Evolutionary conservation across 2,329 filamentous ascomycete species (phyloP).

Genomic region (Neofusicoccum ribis): DNA sequence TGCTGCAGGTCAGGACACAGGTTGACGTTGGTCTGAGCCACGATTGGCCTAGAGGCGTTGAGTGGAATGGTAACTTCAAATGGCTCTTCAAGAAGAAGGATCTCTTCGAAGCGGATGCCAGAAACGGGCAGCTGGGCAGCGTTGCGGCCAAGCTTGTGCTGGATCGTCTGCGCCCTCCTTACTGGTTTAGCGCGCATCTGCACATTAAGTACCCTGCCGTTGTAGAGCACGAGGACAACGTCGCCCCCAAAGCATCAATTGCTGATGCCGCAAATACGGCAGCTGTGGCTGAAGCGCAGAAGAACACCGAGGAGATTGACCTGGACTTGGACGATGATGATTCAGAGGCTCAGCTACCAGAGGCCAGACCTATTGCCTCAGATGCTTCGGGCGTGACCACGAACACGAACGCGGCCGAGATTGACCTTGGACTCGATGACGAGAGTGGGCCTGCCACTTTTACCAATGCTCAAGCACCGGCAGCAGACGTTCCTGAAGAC

Average conservation of each 20-base stretch:
- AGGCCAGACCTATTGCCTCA: constrained; percentile 44
- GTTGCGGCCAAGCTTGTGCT: constrained; percentile 77
- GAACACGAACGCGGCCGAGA: constrained; percentile 42
- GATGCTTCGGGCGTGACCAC: constrained; percentile 63
- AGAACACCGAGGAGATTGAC: constrained; percentile 67
- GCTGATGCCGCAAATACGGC: background rate
- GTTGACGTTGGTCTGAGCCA: constrained; percentile 91
- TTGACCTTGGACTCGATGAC: constrained; percentile 38
- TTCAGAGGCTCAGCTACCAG: constrained; percentile 20
- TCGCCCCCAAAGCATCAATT: background rate
- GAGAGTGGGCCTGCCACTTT: background rate
- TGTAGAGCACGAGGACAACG: constrained; percentile 49
- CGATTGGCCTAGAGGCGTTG: constrained; percentile 88
- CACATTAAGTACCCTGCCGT: constrained; percentile 82
- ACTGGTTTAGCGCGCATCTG: constrained; percentile 90
- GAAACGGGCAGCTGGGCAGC: constrained; percentile 74
- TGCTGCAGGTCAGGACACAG: constrained; percentile 80
- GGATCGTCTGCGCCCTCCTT: constrained; percentile 74
- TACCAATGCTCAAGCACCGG: background rate
- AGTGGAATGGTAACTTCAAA: constrained; percentile 70
- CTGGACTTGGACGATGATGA: constrained; percentile 43
- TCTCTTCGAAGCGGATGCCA: constrained; percentile 73
- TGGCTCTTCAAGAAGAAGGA: constrained; percentile 72
- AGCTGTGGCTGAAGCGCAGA: constrained; percentile 23
- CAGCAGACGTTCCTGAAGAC: constrained; percentile 56